Evolutionary conservation across 331 rosid genomes (phyloP), one percentile per base, ranked within the genome.

Genomic region (Spiraea crenata): DNA sequence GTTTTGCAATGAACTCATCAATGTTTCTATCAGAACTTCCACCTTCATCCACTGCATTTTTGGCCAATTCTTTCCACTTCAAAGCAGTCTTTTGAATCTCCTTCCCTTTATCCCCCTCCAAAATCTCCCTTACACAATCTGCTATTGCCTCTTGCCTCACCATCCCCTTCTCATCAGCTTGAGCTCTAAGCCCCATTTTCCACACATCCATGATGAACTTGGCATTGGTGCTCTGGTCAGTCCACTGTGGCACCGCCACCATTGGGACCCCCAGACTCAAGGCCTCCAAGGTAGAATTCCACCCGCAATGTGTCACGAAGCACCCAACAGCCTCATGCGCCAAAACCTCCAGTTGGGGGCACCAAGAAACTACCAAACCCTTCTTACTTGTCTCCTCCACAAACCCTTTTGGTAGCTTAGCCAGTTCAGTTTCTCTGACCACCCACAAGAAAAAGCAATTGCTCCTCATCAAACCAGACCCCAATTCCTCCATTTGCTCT

Each of bases 351-450:
- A 82, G n/a, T 2, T 86, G 95, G 0, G 83, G 82, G 40, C 87
- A 88, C 93, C 93, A 85, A 0, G 73, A 40, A 3, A 88, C 80
- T 64, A 85, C 65, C 15, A 84, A 46, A 2, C 87, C 88, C 66
- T 77, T 75, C 60, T 72, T 71, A 3, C 15, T 40, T 10, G 69
- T 74, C 47, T 35, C 78, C 12, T 66, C 77, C 16, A 7, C 44
- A 42, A 81, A 72, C 45, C 58, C 72, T 42, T 11, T 8, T 1
- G 76, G 80, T 25, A 84, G 60, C 44, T 84, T 84, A 5, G 15
- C 47, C 39, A 54, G 65, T 42, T 84, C 80, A 4, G 38, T 11
- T 0, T 7, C 77, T 49, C 84, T 76, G 38, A 86, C 81, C 51
- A 88, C 88, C 93, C 93, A 85, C 15, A 88, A 20, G 79, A 81